These are phyloP conservation scores for Cladophialophora psammophila DNA, from an alignment of 2,329 filamentous ascomycete species.

Conservation along the genomic window DNA sequence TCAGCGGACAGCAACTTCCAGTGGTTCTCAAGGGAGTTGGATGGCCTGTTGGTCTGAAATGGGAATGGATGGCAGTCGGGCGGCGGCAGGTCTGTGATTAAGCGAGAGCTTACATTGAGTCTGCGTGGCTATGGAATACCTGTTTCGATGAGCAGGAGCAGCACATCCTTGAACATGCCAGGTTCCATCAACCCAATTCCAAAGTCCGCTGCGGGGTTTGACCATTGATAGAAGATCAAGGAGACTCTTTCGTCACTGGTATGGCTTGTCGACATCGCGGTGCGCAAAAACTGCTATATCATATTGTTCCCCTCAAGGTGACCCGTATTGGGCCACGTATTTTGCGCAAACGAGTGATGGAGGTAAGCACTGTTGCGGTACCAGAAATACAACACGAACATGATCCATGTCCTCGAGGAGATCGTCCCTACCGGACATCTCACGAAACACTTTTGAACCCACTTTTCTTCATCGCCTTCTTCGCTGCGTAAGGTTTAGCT, in stretches of 20 bases:
- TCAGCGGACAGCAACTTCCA: slow-evolving; percentile 41
- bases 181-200: too few species aligned
- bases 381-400: not conserved
- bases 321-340: not conserved
- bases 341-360: not conserved
- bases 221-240: too few species aligned
- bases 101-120: not conserved
- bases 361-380: not conserved
- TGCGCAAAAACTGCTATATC: too few species aligned
- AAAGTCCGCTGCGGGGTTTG: too few species aligned
- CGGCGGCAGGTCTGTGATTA: not conserved
- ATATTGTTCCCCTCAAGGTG: too few species aligned
- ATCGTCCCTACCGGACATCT: not conserved
- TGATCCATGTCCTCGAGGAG: not conserved
- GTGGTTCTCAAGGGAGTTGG: slow-evolving; percentile 31
- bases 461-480: not conserved
- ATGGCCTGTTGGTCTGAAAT: slow-evolving; percentile 32
- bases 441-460: not conserved
- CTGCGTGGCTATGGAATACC: not conserved
- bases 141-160: too few species aligned
- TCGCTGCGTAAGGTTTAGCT: too few species aligned
- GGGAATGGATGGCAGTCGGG: not conserved
- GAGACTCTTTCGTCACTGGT: too few species aligned
- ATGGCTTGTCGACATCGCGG: too few species aligned
- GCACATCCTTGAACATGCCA: too few species aligned